A percentile compares a stretch with the other conserved stretches of the same genome.
Evolutionary conservation across 139 green algal species (phyloP).

Genomic region (Auxenochlorella protothecoides): DNA sequence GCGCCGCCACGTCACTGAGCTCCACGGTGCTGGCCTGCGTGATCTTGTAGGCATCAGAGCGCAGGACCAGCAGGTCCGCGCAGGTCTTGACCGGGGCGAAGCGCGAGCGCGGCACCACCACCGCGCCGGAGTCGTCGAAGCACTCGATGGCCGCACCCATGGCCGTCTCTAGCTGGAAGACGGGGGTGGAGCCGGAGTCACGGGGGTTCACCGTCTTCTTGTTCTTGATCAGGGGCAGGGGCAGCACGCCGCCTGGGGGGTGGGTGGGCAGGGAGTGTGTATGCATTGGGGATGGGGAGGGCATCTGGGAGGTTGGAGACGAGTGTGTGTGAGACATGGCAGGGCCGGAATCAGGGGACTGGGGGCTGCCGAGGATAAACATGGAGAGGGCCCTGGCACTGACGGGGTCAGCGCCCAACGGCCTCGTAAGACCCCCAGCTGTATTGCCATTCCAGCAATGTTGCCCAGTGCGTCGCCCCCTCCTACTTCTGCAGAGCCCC

Average conservation of each 20-base stretch:
- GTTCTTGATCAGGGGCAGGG: conserved; percentile 87
- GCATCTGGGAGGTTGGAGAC: neutral
- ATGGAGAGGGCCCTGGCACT: too few species aligned
- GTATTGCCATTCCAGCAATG: too few species aligned
- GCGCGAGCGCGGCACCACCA: conserved; percentile 76
- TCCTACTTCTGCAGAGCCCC: too few species aligned
- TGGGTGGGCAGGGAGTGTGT: too few species aligned
- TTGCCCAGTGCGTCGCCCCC: too few species aligned
- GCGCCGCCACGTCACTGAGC: conserved; percentile 29
- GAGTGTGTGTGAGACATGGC: too few species aligned
- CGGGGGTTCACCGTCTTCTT: conserved; percentile 89
- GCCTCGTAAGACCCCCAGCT: too few species aligned
- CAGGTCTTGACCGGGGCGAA: conserved; percentile 94
- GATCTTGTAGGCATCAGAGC: conserved; percentile 45
- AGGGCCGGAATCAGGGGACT: too few species aligned
- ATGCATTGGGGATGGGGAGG: neutral
- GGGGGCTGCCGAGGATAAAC: too few species aligned
- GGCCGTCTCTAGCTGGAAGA: conserved; percentile 88
- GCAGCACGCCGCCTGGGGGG: conserved; percentile 41
- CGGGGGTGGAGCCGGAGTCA: conserved; percentile 47
- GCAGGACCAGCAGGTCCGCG: conserved; percentile 79
- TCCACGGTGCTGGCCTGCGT: conserved; percentile 57
- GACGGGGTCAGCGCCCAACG: too few species aligned
- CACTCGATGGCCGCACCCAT: conserved; percentile 87
- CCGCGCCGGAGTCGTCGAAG: conserved; percentile 68